Base-by-base conservation (phyloP, 768 basidiomycete genomes). In the Boletus tomentosulus region DNA sequence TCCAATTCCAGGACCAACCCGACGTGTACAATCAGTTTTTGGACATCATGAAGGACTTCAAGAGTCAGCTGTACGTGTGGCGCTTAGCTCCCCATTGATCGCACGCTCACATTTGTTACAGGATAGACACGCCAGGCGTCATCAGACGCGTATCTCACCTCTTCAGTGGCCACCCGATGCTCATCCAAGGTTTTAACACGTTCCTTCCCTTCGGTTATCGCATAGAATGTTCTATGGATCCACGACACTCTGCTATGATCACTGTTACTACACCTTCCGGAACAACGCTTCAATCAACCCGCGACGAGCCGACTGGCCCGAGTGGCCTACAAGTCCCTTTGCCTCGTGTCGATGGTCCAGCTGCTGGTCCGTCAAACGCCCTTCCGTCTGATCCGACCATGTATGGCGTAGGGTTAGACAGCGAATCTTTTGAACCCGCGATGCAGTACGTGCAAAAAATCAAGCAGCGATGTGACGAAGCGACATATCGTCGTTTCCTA, bases 121-220 rank as follows among this genome's bases (percentile, higher is more conserved):
- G 95, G 35, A 98, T 99, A 69, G 95, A 98, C 71, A 99, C 96
- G 0, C 96, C 96, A 0, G 94, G 93, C 35, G 96, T 99, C 45
- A 99, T 99, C 65, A 86, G 86, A 65, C 91, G 95, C 49, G 96
- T 98, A 28, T 96, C 95, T 1, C 82, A 86, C 46, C 84, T 99
- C 25, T 98, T 99, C 74, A 83, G 85, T 52, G 92, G 91, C 2
- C 92, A 97, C 63, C 91, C 92, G 0, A 67, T 76, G 6, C 87
- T 99, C 56, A 98, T 99, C 44, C 92, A 96, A 70, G 95, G 95
- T 10, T 99, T 99, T 80, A 98, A 98, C 73, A 97, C 94, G 0
- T 99, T 98, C 73, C 80, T 99, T 11, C 96, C 96, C 3, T 79
- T 83, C 22, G 96, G 96, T 15, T 99, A 98, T 66, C 86, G 90